Base-by-base conservation (phyloP, 495 filamentous ascomycete species). In the Neurospora tetrasperma region DNA sequence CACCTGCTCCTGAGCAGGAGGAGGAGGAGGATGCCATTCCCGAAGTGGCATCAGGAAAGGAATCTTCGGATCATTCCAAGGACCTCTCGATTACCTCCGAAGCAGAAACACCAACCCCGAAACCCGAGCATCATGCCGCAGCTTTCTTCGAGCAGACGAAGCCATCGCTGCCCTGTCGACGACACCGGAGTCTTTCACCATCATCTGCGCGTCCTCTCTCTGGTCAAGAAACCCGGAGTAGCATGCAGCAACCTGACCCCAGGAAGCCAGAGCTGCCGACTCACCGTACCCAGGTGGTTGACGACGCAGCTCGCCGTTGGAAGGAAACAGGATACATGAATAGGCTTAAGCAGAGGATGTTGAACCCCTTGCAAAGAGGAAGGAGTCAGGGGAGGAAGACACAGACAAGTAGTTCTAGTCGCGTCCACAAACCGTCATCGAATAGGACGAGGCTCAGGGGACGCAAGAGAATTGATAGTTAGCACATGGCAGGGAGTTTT, bases 71-170 rank as follows among this genome's bases (percentile, higher is more conserved):
- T 54, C 73, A 72, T 20, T 43, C 70, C 43, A 72, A 74, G 31
- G 72, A 74, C 18, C 20, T 71, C 18, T 69, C 71, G 14, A 41
- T 43, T 69, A 59, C 70, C 20, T 69, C 76, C 20, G 81, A 82
- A 48, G 80, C 80, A 4, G 78, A 83, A 66, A 84, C 80, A 0
- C 79, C 83, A 0, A 85, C 83, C 20, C 83, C 83, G 40, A 80
- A 80, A 69, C 76, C 78, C 5, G 82, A 83, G 43, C 68, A 73
- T 27, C 70, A 71, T 18, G 72, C 76, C 4, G 76, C 78, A 27
- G 76, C 78, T 35, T 82, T 80, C 69, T 76, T 82, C 31, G 66
- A 80, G 62, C 75, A 79, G 59, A 68, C 75, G 68, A 79, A 73
- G 69, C 43, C 75, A 72, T 78, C 77, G 1, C 70, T 79, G 46